Conservation (phyloP, 108 stramenopile species). For the Discostella pseudostelligera region DNA sequence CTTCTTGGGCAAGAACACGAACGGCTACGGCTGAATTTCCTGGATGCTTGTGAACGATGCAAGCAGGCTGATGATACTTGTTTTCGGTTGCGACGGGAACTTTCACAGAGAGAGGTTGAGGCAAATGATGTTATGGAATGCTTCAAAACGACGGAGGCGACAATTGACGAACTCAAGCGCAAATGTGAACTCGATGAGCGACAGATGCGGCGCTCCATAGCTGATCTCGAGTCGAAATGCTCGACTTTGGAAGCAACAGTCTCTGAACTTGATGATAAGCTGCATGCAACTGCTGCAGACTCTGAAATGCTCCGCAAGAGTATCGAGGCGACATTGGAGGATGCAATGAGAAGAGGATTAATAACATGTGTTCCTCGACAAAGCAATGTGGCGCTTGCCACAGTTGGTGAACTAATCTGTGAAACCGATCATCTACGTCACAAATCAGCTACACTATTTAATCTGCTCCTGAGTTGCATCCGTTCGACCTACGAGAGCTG, state of each 20-base stretch:
- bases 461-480: slow-evolving; percentile 31
- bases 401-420: slow-evolving; percentile 31
- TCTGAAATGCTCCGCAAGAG: slow-evolving; percentile 10
- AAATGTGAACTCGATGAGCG: slow-evolving; percentile 17
- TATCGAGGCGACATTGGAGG: slow-evolving; percentile 27
- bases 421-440: slow-evolving; percentile 23
- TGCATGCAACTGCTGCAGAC: slow-evolving; percentile 15
- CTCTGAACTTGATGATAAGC: slow-evolving; percentile 14
- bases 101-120: slow-evolving; percentile 17
- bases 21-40: slow-evolving; percentile 6
- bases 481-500: slow-evolving; percentile 42
- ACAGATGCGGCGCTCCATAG: slow-evolving; percentile 2
- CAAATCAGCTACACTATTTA: slow-evolving; percentile 12
- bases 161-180: slow-evolving; percentile 25
- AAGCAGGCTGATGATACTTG: slow-evolving; percentile 12
- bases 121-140: slow-evolving; percentile 13
- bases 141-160: slow-evolving; percentile 23
- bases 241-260: slow-evolving; percentile 4
- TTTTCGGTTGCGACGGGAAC: slow-evolving; percentile 14
- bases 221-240: slow-evolving; percentile 28
- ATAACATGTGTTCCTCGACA: slow-evolving; percentile 26
- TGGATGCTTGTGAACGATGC: slow-evolving; percentile 9
- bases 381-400: slow-evolving; percentile 22
- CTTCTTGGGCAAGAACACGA: slow-evolving; percentile 12
- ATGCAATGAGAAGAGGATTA: slow-evolving; percentile 29